phyloP scores from a whole-genome alignment of 176 grass and related monocot species.

The Cenchrus fungigraminus region DNA sequence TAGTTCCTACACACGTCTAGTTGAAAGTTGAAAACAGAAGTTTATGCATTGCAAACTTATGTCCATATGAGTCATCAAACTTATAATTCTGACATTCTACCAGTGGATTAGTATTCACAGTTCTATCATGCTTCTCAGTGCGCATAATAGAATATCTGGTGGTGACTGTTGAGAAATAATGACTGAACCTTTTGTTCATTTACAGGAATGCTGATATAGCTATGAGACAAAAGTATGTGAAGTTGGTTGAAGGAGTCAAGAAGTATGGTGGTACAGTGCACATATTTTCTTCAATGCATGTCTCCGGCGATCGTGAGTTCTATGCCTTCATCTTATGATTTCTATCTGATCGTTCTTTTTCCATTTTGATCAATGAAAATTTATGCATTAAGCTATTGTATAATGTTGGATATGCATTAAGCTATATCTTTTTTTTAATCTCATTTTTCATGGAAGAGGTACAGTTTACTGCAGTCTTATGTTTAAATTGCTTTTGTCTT shows the following conservation, averaged over 20 bases:
- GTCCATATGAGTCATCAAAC: background rate
- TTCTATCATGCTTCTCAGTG: background rate
- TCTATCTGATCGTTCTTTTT: background rate
- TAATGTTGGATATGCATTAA: background rate
- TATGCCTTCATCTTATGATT: background rate
- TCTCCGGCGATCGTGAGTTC: constrained; percentile 88
- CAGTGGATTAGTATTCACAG: background rate
- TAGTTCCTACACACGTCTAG: background rate
- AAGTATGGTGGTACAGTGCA: constrained; percentile 72
- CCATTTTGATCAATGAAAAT: background rate
- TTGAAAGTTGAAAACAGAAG: constrained; percentile 16
- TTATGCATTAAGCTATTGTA: background rate
- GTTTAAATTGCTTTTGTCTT: constrained; percentile 33
- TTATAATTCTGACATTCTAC: constrained; percentile 12
- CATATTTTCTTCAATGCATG: constrained; percentile 96
- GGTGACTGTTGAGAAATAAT: constrained; percentile 10
- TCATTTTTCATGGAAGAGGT: background rate
- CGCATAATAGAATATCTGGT: background rate
- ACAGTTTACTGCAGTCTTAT: background rate
- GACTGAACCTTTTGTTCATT: background rate
- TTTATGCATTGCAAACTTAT: background rate
- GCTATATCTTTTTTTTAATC: background rate
- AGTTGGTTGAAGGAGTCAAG: constrained; percentile 78
- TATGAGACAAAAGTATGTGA: constrained; percentile 76
- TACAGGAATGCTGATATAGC: constrained; percentile 76